phyloP scores from a whole-genome alignment of 305 asterid genomes.

The Solanum hybrid region DNA sequence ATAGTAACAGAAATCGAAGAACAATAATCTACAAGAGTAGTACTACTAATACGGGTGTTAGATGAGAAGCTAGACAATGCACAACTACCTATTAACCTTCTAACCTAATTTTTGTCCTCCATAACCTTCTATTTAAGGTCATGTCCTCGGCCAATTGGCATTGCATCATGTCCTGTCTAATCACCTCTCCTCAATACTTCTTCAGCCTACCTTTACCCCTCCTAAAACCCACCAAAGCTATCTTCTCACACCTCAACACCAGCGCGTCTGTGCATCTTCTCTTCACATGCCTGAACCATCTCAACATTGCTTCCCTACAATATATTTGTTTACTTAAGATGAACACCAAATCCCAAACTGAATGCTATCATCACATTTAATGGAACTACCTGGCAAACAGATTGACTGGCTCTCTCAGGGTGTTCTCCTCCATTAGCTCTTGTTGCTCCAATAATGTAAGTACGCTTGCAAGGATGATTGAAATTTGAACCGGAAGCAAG shows the following conservation, averaged over 20 bases:
- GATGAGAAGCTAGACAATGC: neutral
- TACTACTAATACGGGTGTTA: neutral
- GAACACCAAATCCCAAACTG: neutral
- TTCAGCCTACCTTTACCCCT: neutral
- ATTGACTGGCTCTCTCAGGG: slow-evolving; percentile 78
- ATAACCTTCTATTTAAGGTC: neutral
- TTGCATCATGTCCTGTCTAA: neutral
- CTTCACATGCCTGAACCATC: neutral
- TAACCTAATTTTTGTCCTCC: neutral
- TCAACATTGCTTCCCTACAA: neutral
- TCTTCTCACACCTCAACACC: neutral
- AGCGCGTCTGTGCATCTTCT: neutral
- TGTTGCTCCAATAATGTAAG: slow-evolving; percentile 44
- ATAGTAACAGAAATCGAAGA: neutral
- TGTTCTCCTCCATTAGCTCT: slow-evolving; percentile 57
- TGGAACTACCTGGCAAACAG: slow-evolving; percentile 71
- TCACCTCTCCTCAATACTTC: neutral
- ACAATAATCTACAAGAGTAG: neutral
- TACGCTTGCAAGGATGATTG: slow-evolving; percentile 82
- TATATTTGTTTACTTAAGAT: neutral
- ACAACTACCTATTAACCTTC: neutral
- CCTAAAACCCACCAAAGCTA: neutral
- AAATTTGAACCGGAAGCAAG: slow-evolving; percentile 61
- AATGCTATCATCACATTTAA: neutral
- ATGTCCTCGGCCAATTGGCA: neutral